These are phyloP conservation scores for Pittosporum tobira DNA, from an alignment of 129 eudicot species.

Conservation along the genomic window DNA sequence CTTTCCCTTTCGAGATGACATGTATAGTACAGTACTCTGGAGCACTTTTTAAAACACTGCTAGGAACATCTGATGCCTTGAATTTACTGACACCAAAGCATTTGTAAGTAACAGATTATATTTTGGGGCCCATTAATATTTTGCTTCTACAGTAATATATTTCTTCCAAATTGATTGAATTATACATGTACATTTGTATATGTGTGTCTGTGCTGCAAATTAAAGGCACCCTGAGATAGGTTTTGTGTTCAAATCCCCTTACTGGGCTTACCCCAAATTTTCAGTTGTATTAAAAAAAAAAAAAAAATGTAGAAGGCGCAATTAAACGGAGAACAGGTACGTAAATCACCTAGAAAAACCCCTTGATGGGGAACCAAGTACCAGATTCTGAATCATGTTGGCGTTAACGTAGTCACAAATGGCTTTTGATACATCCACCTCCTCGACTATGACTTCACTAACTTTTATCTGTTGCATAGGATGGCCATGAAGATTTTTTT, in stretches of 20 bases:
- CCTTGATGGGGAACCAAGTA: slow-evolving; percentile 40
- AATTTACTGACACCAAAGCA: slow-evolving; percentile 22
- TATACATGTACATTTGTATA: background rate
- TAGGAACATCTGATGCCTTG: slow-evolving; percentile 30
- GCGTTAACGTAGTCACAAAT: slow-evolving; percentile 34
- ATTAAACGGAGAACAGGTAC: background rate
- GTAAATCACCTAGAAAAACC: slow-evolving; percentile 31
- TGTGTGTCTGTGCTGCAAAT: background rate
- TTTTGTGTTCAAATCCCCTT: no score
- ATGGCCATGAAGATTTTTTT: background rate
- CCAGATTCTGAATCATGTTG: slow-evolving; percentile 33
- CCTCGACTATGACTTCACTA: slow-evolving; percentile 42
- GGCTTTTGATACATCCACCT: slow-evolving; percentile 34
- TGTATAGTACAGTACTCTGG: slow-evolving; percentile 47
- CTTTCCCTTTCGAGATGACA: slow-evolving; percentile 39
- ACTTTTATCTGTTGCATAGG: slow-evolving; percentile 36
- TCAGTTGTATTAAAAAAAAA: background rate
- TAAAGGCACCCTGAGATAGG: background rate
- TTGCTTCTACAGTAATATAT: background rate
- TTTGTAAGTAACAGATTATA: background rate
- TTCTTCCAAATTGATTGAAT: background rate
- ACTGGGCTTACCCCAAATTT: no score
- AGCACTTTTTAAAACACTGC: slow-evolving; percentile 20
- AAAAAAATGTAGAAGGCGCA: background rate
- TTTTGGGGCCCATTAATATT: background rate